phyloP scores from a whole-genome alignment of 768 basidiomycete genomes.

The Phlegmacium glaucopus region DNA sequence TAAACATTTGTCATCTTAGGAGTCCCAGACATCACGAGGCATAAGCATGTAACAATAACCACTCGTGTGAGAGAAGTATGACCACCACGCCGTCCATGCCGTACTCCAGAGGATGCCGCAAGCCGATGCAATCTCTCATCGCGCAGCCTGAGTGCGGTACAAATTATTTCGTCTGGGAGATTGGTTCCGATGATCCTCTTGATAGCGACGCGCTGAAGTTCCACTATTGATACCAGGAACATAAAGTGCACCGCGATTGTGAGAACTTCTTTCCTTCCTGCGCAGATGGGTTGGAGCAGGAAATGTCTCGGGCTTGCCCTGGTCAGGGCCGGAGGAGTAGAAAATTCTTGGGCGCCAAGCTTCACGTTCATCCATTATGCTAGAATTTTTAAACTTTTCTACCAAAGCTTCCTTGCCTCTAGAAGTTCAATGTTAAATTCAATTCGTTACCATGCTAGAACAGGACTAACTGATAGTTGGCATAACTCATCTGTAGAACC shows the following conservation, averaged over 20 bases:
- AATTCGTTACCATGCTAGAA: slow-evolving; percentile 1
- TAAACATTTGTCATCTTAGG: too few species aligned
- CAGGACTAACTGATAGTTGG: slow-evolving; percentile 80
- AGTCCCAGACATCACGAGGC: too few species aligned
- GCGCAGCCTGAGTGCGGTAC: too few species aligned
- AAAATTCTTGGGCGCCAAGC: slow-evolving; percentile 85
- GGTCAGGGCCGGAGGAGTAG: slow-evolving; percentile 67
- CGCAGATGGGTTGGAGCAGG: slow-evolving; percentile 78
- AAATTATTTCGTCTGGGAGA: too few species aligned
- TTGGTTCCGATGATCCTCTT: slow-evolving; percentile 4
- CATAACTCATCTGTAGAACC: slow-evolving; percentile 87
- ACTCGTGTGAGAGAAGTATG: too few species aligned
- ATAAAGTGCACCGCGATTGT: slow-evolving; percentile 72
- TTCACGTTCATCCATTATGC: slow-evolving; percentile 85
- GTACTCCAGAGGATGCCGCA: too few species aligned
- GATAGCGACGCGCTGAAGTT: slow-evolving; percentile 15
- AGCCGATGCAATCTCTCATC: too few species aligned
- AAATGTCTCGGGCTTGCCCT: slow-evolving; percentile 78
- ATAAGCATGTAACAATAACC: too few species aligned
- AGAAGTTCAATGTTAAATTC: slow-evolving; percentile 1
- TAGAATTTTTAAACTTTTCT: slow-evolving; percentile 89
- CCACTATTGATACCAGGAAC: slow-evolving; percentile 40
- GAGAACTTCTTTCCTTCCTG: slow-evolving; percentile 79
- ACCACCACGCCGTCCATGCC: too few species aligned
- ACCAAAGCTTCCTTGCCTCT: slow-evolving; percentile 89